phyloP scores from a whole-genome alignment of 257 asterid genomes.

The Solanum sejunctum region DNA sequence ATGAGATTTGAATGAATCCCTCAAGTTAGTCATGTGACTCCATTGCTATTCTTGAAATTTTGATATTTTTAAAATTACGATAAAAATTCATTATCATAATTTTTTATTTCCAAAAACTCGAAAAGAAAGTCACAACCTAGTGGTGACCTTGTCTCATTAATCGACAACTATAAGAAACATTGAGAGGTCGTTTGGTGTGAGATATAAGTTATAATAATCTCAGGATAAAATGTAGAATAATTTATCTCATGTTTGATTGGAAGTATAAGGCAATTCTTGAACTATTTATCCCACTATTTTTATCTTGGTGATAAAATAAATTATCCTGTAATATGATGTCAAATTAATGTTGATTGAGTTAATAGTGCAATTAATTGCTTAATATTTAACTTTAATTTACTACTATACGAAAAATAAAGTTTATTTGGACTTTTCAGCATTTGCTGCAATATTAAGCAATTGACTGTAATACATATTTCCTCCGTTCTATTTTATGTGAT shows the following conservation, averaged over 20 bases:
- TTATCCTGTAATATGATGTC: neutral
- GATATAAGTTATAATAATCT: no score
- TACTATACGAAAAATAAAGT: neutral
- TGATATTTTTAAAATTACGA: neutral
- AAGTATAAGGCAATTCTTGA: no score
- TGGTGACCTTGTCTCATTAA: neutral
- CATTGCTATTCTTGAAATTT: neutral
- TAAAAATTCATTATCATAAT: neutral
- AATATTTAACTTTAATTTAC: neutral
- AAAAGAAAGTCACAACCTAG: neutral
- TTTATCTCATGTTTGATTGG: no score
- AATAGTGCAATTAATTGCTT: neutral
- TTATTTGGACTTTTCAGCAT: neutral
- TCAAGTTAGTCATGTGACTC: no score
- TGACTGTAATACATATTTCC: neutral
- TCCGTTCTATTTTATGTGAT: no score
- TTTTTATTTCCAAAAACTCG: neutral
- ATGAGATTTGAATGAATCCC: neutral
- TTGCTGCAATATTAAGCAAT: neutral
- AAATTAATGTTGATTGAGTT: neutral
- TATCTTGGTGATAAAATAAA: no score
- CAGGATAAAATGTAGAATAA: no score
- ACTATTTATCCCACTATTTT: no score
- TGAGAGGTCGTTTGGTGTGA: no score
- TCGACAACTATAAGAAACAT: no score